These are phyloP conservation scores for Hamigera avellanea DNA, from an alignment of 495 filamentous ascomycete genomes.

Conservation along the genomic window DNA sequence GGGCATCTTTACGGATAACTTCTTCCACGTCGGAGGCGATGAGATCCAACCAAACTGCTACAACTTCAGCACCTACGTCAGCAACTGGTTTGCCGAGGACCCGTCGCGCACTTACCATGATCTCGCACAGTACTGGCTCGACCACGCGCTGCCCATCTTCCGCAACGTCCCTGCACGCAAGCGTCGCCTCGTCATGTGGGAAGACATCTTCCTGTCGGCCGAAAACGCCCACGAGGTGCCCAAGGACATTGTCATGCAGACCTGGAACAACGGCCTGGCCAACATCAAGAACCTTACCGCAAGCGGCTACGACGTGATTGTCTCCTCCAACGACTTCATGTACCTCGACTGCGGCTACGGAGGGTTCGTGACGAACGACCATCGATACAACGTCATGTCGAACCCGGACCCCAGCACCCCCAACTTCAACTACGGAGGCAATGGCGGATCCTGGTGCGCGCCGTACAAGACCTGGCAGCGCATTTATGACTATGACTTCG, in stretches of 20 bases:
- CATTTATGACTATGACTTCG: slow-evolving; percentile 50
- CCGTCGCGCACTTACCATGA: slow-evolving; percentile 40
- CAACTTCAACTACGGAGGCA: slow-evolving; percentile 43
- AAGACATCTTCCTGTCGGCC: slow-evolving; percentile 35
- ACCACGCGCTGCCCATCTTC: slow-evolving; percentile 43
- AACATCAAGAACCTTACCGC: slow-evolving; percentile 42
- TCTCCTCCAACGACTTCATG: slow-evolving; percentile 41
- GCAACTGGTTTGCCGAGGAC: slow-evolving; percentile 37
- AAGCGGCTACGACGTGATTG: slow-evolving; percentile 41
- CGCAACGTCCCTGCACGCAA: slow-evolving; percentile 16
- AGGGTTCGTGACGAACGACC: slow-evolving; percentile 43
- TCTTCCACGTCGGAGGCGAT: slow-evolving; percentile 45
- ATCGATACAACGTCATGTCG: slow-evolving; percentile 36
- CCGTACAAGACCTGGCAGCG: slow-evolving; percentile 52
- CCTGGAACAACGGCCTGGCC: slow-evolving; percentile 40
- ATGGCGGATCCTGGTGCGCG: slow-evolving; percentile 45
- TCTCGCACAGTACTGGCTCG: slow-evolving; percentile 43
- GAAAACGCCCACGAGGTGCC: slow-evolving; percentile 34
- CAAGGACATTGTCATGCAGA: slow-evolving; percentile 41
- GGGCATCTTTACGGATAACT: slow-evolving; percentile 37
- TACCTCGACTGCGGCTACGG: slow-evolving; percentile 47
- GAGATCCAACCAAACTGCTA: slow-evolving; percentile 42
- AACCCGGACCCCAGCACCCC: slow-evolving; percentile 31
- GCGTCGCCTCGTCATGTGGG: slow-evolving; percentile 45
- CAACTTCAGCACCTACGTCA: slow-evolving; percentile 38